Evolutionary conservation across 768 basidiomycete species (phyloP), one percentile per base, ranked within the genome.

Genomic region (Mycena galericulata): DNA sequence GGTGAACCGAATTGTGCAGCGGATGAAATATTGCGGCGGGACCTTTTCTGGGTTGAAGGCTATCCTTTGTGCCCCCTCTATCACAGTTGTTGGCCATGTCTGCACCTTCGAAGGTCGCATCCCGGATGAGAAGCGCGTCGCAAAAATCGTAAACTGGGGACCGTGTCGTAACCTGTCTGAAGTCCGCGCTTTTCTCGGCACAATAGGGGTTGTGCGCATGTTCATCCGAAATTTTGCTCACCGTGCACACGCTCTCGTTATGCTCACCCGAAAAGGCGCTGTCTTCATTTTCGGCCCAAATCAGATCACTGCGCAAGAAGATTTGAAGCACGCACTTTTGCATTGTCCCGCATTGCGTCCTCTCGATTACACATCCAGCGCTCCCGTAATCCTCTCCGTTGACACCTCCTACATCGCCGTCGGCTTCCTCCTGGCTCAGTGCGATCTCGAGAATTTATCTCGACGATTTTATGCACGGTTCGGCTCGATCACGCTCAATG

Each of bases 401-500:
- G 82, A 85, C 68, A 78, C 82, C 0, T 79, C 75, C 0, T 34
- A 58, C 3, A 77, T 80, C 5, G 80, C 78, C 0, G 75, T 84
- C 0, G 80, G 84, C 0, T 82, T 73, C 36, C 65, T 78, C 15
- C 67, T 84, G 0, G 72, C 65, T 1, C 84, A 85, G 55, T 50
- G 57, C 18, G 72, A 75, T 45, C 6, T 22, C 0, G 51, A 60
- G 0, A 67, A 74, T 29, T 66, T 73, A 0, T 56, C 71, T 0
- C 62, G 68, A 9, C 65, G 73, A 0, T 75, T 73, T 36, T 80
- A 74, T 17, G 65, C 75, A 0, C 60, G 72, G 0, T 86, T 82
- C 53, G 74, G 80, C 0, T 85, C 81, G 0, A 79, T 84, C 2
- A 72, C 76, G 0, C 75, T 83, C n/a, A 84, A 82, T 29, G 75